These are phyloP conservation scores for Pichia deserticola DNA, from an alignment of 805 yeast genomes.

Conservation along the genomic window DNA sequence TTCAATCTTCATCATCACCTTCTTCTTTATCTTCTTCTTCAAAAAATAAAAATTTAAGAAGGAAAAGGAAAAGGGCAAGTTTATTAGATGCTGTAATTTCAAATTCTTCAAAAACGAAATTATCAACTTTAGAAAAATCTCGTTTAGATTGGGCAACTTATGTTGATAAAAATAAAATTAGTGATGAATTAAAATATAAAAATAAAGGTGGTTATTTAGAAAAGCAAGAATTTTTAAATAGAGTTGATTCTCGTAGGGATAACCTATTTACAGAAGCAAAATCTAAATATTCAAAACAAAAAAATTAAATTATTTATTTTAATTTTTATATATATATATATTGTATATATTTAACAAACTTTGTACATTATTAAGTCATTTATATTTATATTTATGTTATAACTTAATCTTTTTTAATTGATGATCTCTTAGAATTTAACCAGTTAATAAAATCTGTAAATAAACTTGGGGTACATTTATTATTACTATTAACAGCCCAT, in stretches of 20 bases:
- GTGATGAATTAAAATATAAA: conserved; percentile 71
- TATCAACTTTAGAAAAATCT: conserved; percentile 89
- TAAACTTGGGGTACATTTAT: conserved; percentile 45
- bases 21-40: background rate
- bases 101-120: conserved; percentile 62
- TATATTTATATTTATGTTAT: background rate
- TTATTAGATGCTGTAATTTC: conserved; percentile 68
- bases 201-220: conserved; percentile 90
- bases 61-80: conserved; percentile 64
- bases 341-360: background rate
- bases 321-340: no score
- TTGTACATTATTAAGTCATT: background rate
- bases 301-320: background rate
- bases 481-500: conserved; percentile 49
- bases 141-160: conserved; percentile 92
- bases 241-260: conserved; percentile 60
- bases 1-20: background rate
- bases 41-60: conserved; percentile 1
- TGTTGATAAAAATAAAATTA: conserved; percentile 79
- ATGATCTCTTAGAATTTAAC: conserved; percentile 45
- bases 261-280: conserved; percentile 38
- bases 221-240: conserved; percentile 78
- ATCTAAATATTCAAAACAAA: conserved; percentile 1
- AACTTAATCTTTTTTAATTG: background rate
- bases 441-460: conserved; percentile 79